A percentile compares a stretch with the other conserved stretches of the same genome.
Conservation (phyloP, 352 stramenopile genomes). For the Phytophthora pinifolia region DNA sequence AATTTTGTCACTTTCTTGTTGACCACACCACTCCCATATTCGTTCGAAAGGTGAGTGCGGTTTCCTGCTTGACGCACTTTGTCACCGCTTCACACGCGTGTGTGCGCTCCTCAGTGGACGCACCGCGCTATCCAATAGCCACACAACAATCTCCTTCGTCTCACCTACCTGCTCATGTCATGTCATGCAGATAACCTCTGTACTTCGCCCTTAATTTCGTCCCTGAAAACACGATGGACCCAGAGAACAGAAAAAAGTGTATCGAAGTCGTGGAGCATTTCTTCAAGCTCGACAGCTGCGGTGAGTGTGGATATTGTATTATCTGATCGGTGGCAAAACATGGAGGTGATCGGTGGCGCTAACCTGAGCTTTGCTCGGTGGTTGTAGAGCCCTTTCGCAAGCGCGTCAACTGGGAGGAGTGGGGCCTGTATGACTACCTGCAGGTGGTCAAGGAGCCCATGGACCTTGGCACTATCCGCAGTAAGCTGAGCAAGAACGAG, state of each 20-base stretch:
- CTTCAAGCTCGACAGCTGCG: constrained; percentile 75
- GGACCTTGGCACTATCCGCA: constrained; percentile 89
- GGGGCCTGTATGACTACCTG: constrained; percentile 90
- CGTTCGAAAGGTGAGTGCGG: constrained; percentile 26
- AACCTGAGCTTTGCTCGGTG: constrained; percentile 2
- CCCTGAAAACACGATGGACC: constrained; percentile 46
- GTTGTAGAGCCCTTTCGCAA: constrained; percentile 78
- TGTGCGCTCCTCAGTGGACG: not conserved
- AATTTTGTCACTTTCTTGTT: not conserved
- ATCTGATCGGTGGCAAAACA: not conserved
- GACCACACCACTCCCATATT: constrained; percentile 2
- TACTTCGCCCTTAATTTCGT: constrained; percentile 2
- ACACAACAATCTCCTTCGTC: constrained; percentile 2
- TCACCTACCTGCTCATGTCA: constrained; percentile 7
- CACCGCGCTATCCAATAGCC: not conserved
- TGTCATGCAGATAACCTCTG: constrained; percentile 7
- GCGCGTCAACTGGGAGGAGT: constrained; percentile 90
- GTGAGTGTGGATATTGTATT: constrained; percentile 30
- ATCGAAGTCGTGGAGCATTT: constrained; percentile 79
- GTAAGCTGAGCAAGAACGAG: constrained; percentile 75
- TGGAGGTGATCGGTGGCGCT: not conserved
- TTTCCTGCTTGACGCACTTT: not conserved
- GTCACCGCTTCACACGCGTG: not conserved
- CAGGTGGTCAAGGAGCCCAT: constrained; percentile 91
- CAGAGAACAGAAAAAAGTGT: constrained; percentile 83